Base-by-base conservation (phyloP, 129 eudicot genomes). In the Flaveria linearis region DNA sequence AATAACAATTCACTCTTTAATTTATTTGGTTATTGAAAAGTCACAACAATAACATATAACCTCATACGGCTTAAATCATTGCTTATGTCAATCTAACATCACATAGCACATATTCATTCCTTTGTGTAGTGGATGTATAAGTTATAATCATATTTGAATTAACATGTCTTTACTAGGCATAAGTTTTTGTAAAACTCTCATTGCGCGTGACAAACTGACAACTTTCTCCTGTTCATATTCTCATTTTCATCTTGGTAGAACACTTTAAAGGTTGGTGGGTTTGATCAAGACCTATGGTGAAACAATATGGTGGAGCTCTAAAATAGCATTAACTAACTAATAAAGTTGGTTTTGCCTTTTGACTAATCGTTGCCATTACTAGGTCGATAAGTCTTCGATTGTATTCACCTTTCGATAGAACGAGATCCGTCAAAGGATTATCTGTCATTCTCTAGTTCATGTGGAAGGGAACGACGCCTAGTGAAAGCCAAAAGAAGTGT, bases 21-120 rank as follows among this genome's bases (percentile, higher is more conserved):
- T 36, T 36, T 36, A 5, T 36, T 36, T 36, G 41, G 41, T 36
- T 36, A 36, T 36, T 36, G 41, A 36, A 36, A 36, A 36, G 7
- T 36, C 41, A 36, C 41, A 36, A 36, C 41, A 5, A 5, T 36
- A 36, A 4, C 41, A 36, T 36, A 36, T 36, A 36, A 36, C 41
- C 36, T 76, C 72, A 69, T 62, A 74, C n/a, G 26, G 57, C 77
- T 78, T 79, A 57, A 46, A 76, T 83, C 83, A 86, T 72, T 75
- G 70, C 81, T 52, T 80, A 83, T 80, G 90, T 79, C 81, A 80
- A 47, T 68, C 60, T 73, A 77, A 80, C 85, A 74, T 86, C 90
- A 86, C 74, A 60, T 43, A 73, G 76, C 87, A 86, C 85, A 77
- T 56, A 57, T 76, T 53, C 84, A 73, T 70, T 70, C 53, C 57